Percentiles rank a stretch among this genome's conserved stretches.
Evolutionary conservation across 768 basidiomycete genomes (phyloP).

Genomic region (Termitomyces bulborhizus): DNA sequence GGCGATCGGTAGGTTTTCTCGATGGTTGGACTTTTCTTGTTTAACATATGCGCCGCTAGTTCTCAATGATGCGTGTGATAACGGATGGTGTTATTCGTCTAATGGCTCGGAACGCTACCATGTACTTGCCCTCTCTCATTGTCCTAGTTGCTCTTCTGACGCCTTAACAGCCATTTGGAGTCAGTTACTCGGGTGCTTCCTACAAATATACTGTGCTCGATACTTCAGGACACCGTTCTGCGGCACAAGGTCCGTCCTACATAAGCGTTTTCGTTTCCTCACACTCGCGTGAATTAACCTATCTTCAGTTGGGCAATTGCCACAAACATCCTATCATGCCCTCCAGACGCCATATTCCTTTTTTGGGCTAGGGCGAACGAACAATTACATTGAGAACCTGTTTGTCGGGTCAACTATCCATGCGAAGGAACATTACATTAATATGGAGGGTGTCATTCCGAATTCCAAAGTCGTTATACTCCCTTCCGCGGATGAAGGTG

Average conservation of each 20-base stretch:
- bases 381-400: slow-evolving; percentile 99
- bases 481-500: slow-evolving; percentile 53
- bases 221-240: slow-evolving; percentile 79
- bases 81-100: slow-evolving; percentile 64
- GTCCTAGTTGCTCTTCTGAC: background rate
- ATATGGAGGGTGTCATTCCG: slow-evolving; percentile 95
- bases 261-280: background rate
- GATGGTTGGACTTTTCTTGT: background rate
- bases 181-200: slow-evolving; percentile 89
- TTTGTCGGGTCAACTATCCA: slow-evolving; percentile 92
- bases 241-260: slow-evolving; percentile 69
- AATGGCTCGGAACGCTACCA: slow-evolving; percentile 65
- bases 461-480: slow-evolving; percentile 97
- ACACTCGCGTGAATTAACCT: slow-evolving; percentile 3
- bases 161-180: slow-evolving; percentile 75
- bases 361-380: slow-evolving; percentile 95
- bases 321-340: slow-evolving; percentile 89
- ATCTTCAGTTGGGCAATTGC: slow-evolving; percentile 75
- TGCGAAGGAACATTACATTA: slow-evolving; percentile 66
- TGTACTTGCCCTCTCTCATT: slow-evolving; percentile 37
- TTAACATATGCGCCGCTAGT: slow-evolving; percentile 38
- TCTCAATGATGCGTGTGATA: slow-evolving; percentile 87
- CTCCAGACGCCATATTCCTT: slow-evolving; percentile 90
- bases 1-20: slow-evolving; percentile 65
- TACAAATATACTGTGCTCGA: slow-evolving; percentile 98